Evolutionary conservation across 768 basidiomycete species (phyloP).

Genomic region (Hypsizygus marmoreus): DNA sequence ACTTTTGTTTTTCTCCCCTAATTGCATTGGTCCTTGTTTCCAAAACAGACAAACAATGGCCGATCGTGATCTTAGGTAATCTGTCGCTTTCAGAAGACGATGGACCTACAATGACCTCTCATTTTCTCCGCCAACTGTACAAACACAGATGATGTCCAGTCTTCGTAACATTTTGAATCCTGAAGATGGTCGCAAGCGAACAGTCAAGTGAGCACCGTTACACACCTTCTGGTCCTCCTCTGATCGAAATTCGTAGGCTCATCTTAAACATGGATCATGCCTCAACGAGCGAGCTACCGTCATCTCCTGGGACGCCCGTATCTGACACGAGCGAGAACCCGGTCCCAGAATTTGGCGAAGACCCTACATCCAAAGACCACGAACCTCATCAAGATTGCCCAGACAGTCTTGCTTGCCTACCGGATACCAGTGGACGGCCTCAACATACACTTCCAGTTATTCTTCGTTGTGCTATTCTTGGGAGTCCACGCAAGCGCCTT

Average conservation of each 20-base stretch:
- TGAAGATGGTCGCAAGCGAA: slow-evolving; percentile 38
- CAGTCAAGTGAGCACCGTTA: slow-evolving; percentile 41
- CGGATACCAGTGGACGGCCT: slow-evolving; percentile 76
- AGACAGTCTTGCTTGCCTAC: slow-evolving; percentile 74
- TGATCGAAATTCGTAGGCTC: slow-evolving; percentile 19
- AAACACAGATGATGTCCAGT: slow-evolving; percentile 47
- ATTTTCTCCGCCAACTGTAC: slow-evolving; percentile 26
- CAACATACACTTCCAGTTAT: slow-evolving; percentile 87
- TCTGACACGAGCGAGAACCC: slow-evolving; percentile 34
- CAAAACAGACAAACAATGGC: slow-evolving; percentile 17
- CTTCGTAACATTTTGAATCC: slow-evolving; percentile 61
- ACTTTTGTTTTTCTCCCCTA: slow-evolving; percentile 7
- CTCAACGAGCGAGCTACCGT: slow-evolving; percentile 32
- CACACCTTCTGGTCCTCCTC: slow-evolving; percentile 17
- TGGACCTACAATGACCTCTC: slow-evolving; percentile 34
- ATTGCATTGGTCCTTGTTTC: slow-evolving; percentile 14
- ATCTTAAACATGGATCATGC: slow-evolving; percentile 28
- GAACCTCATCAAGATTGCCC: slow-evolving; percentile 76
- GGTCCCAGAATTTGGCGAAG: slow-evolving; percentile 28
- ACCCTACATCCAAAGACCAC: slow-evolving; percentile 32
- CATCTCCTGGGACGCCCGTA: slow-evolving; percentile 24
- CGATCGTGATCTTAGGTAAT: slow-evolving; percentile 25
- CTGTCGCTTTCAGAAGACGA: slow-evolving; percentile 6
- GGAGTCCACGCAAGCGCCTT: slow-evolving; percentile 70
- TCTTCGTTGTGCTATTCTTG: slow-evolving; percentile 81